Percentiles rank a stretch among this genome's conserved stretches.
These are phyloP conservation scores for Ehretia macrophylla DNA, from an alignment of 257 asterid genomes.

Conservation along the genomic window DNA sequence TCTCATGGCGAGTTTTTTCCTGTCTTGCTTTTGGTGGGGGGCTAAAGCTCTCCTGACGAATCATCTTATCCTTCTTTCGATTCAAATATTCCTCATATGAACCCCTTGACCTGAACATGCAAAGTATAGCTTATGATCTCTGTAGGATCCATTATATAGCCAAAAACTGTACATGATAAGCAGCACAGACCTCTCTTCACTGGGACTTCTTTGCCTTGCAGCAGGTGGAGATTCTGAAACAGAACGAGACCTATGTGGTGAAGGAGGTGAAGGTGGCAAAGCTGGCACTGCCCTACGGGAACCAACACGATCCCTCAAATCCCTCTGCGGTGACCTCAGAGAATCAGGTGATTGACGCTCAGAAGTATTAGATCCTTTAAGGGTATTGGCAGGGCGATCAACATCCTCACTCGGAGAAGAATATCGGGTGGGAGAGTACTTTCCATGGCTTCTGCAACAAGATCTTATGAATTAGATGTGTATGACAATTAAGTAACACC, in stretches of 20 bases:
- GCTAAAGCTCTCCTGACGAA: constrained; percentile 33
- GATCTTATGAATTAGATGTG: constrained; percentile 6
- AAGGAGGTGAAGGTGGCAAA: constrained; percentile 31
- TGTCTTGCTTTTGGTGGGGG: constrained; percentile 33
- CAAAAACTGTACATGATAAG: not conserved
- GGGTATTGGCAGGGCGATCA: constrained; percentile 26
- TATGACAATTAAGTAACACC: not conserved
- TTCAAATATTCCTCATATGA: constrained; percentile 27
- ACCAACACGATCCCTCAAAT: constrained; percentile 33
- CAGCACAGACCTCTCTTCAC: constrained; percentile 44
- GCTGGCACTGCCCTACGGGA: constrained; percentile 31
- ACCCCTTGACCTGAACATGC: constrained; percentile 47
- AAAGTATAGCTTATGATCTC: constrained; percentile 7
- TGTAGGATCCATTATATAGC: not conserved
- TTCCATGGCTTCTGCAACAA: constrained; percentile 40
- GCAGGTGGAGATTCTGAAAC: constrained; percentile 38
- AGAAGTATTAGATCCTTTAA: constrained; percentile 26
- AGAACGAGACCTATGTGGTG: constrained; percentile 33
- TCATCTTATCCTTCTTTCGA: constrained; percentile 32
- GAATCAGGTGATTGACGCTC: constrained; percentile 43
- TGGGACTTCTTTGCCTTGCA: constrained; percentile 36
- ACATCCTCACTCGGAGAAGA: constrained; percentile 37
- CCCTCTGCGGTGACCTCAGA: constrained; percentile 65
- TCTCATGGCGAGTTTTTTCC: constrained; percentile 35
- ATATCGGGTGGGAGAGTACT: constrained; percentile 46